phyloP scores from a whole-genome alignment of 352 stramenopile genomes.

The Globisporangium sylvaticum region DNA sequence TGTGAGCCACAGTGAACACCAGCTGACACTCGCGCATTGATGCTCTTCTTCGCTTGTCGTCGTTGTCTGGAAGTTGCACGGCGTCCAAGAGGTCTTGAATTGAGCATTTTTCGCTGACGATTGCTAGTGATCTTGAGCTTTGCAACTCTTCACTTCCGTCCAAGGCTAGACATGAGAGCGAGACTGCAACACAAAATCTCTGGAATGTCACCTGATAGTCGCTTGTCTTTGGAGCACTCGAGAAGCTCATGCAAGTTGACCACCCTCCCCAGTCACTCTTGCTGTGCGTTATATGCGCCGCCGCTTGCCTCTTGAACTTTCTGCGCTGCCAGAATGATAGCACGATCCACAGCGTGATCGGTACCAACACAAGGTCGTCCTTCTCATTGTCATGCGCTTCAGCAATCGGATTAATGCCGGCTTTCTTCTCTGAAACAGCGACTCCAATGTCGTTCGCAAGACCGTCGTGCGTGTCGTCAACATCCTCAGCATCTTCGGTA shows the following conservation, averaged over 20 bases:
- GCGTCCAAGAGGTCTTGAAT: slow-evolving; percentile 18
- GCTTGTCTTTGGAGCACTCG: background rate
- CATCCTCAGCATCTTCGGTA: background rate
- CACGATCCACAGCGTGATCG: slow-evolving; percentile 16
- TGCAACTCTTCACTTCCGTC: background rate
- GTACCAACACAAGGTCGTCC: slow-evolving; percentile 16
- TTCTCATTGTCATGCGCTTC: background rate
- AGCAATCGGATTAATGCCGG: background rate
- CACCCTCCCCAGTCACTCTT: slow-evolving; percentile 11
- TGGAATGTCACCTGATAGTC: slow-evolving; percentile 3
- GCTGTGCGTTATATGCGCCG: background rate
- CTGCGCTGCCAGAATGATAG: slow-evolving; percentile 18
- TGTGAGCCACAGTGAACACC: background rate
- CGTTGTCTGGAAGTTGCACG: background rate
- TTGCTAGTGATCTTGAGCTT: background rate
- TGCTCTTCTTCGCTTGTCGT: background rate
- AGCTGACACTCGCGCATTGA: slow-evolving; percentile 16
- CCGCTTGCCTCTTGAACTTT: background rate
- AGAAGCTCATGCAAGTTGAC: slow-evolving; percentile 7
- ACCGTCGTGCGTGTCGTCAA: slow-evolving; percentile 2
- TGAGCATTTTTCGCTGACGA: slow-evolving; percentile 15
- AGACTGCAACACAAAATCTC: slow-evolving; percentile 6
- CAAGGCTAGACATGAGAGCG: background rate
- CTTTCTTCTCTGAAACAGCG: background rate
- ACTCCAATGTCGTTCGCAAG: slow-evolving; percentile 11